Evolutionary conservation across 2,329 filamentous ascomycete genomes (phyloP), one percentile per base, ranked within the genome.

Genomic region (Fusarium sp.): DNA sequence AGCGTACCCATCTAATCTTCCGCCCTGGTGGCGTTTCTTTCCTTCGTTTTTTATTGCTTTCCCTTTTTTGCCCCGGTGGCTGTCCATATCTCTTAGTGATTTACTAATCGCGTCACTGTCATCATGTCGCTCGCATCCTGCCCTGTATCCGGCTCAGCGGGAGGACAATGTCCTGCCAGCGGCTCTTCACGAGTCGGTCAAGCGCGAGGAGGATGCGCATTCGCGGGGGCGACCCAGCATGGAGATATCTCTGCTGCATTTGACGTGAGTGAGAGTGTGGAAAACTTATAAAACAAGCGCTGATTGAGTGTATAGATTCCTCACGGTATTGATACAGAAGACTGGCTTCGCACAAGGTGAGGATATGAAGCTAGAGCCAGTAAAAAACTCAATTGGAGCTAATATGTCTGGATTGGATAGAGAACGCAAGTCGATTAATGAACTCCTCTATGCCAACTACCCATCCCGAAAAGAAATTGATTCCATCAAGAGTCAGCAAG

Each of bases 391-490:
- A 9, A 40, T 28, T 6, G 39, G 19, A 5, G 24, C 53, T 56
- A 28, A 50, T 13, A 17, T 19, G 17, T 14, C 6, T 22, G 39
- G 11, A 14, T 6, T 6, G 5, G 21, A 13, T 6, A 72, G 82
- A 55, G 83, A 85, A 69, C 79, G 81, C 24, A 84, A 82, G 54
- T 76, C 79, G 6, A 85, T 84, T 73, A 84, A 84, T 53, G 82
- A 85, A 21, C 74, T 86, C 6, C 78, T 86, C 15, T 85, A 84
- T 59, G 74, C 78, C 3, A 79, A 82, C 43, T 81, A 80, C 9
- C 82, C 84, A 2, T 78, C 80, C 2, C 76, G 79, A 1, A 72
- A 81, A 26, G 77, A 82, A 33, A 77, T 83, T 22, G 75, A 76
- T 28, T 76, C 72, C 33, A 80, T 81, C 34, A 83, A 70, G 13